A percentile compares a stretch with the other conserved stretches of the same genome.
Conservation (phyloP, 2,329 filamentous ascomycete genomes). For the Aspergillus bombycis region DNA sequence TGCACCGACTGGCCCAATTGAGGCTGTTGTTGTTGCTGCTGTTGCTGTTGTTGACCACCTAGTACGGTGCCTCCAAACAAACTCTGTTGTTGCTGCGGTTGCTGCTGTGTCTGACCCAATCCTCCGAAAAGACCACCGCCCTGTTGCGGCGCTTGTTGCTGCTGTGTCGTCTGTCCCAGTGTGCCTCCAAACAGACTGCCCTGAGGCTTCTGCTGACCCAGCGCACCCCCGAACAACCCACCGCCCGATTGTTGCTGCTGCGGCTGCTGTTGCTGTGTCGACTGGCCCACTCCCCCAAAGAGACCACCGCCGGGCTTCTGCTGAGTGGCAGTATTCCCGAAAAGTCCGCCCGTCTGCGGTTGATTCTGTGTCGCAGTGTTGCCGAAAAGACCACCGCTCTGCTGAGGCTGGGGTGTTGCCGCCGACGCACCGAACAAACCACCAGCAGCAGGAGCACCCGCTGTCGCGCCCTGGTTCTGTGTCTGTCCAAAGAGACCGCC, state of each 20-base stretch:
- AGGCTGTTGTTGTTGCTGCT: slow-evolving; percentile 39
- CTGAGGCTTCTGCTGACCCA: slow-evolving; percentile 30
- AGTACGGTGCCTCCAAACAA: slow-evolving; percentile 33
- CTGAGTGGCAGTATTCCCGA: slow-evolving; percentile 31
- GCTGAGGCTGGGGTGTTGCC: slow-evolving; percentile 34
- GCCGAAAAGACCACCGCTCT: slow-evolving; percentile 35
- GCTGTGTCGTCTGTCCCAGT: slow-evolving; percentile 16
- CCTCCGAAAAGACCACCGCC: slow-evolving; percentile 46
- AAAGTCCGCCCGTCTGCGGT: slow-evolving; percentile 40
- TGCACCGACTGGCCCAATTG: slow-evolving; percentile 47
- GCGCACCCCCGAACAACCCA: slow-evolving; percentile 24
- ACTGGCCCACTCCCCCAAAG: slow-evolving; percentile 29
- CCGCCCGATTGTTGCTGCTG: slow-evolving; percentile 30
- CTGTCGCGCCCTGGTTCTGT: slow-evolving; percentile 25
- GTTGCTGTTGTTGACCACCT: slow-evolving; percentile 29
- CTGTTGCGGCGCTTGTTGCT: slow-evolving; percentile 34
- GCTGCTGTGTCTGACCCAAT: slow-evolving; percentile 41
- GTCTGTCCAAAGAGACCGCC: slow-evolving; percentile 22
- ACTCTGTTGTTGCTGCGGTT: slow-evolving; percentile 42
- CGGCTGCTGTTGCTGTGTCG: slow-evolving; percentile 16
- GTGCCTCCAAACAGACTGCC: slow-evolving; percentile 32
- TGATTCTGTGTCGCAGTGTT: slow-evolving; percentile 25
- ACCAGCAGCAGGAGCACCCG: slow-evolving; percentile 17
- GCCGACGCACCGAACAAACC: slow-evolving; percentile 29
- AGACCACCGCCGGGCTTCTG: slow-evolving; percentile 32